Evolutionary conservation across 176 grass and related monocot genomes (phyloP), one percentile per base, ranked within the genome.

Genomic region (Areca catechu): DNA sequence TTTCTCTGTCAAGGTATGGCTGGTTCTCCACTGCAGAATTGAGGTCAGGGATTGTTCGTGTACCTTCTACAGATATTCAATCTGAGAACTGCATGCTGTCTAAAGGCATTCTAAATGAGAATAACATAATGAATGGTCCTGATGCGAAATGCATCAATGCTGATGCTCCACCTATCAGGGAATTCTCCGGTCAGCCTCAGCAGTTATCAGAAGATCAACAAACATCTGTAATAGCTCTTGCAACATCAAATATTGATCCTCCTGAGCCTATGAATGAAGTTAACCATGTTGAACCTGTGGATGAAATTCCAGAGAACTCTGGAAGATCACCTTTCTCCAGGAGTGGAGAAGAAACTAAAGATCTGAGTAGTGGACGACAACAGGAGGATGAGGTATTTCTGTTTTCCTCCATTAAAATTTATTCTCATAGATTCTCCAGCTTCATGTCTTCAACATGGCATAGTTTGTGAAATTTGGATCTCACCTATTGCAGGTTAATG

Each of bases 21-120:
- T 98, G 94, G 94, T 98, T 89, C 51, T 77, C 81, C 67, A 76
- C 62, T 76, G 61, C 67, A 59, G 84, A 98, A 61, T 73, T 78
- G 56, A 74, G 79, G 66, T 79, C 77, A 34, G 68, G 69, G n/a
- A 53, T 62, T 72, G 71, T 62, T 78, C 73, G 69, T 65, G 76
- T 80, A 61, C 71, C 70, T 60, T 80, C 53, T 37, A 68, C 24
- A 55, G 27, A 27, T 47, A 22, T 60, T 55, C 74, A 60, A 49
- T 77, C 81, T 76, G 82, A 79, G 27, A 85, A 97, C 65, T 60
- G 53, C 54, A 74, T 82, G 73, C 80, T 73, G 28, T 67, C 70
- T 24, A 76, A 89, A 78, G 78, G 71, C 50, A 27, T 74, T 69
- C 80, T 75, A 50, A 58, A 58, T 72, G 85, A 75, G 66, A 70